Base-by-base conservation (phyloP, 495 filamentous ascomycete species). In the Cudoniella acicularis region DNA sequence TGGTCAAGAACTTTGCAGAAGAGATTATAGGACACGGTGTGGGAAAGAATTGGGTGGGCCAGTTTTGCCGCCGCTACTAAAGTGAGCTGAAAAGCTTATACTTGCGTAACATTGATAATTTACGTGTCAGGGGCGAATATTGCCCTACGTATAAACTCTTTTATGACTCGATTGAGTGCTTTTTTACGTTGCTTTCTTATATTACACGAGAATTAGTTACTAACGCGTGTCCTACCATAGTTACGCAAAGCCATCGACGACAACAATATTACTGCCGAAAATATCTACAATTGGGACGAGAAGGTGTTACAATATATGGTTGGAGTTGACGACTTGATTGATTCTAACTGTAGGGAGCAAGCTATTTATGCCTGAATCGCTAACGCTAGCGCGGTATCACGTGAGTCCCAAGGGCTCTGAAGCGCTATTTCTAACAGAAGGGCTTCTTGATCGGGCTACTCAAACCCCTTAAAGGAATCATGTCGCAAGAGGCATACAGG, bases 381-480 rank as follows among this genome's bases (percentile, higher is more conserved):
- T n/a, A n/a, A n/a, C n/a, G n/a, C n/a, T n/a, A n/a, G n/a, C n/a
- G n/a, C n/a, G n/a, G n/a, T n/a, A n/a, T n/a, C n/a, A n/a, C n/a
- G n/a, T n/a, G n/a, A n/a, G n/a, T n/a, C n/a, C n/a, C n/a, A n/a
- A n/a, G n/a, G n/a, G n/a, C n/a, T n/a, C n/a, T n/a, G n/a, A n/a
- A n/a, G n/a, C n/a, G n/a, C n/a, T n/a, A n/a, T n/a, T n/a, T n/a
- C n/a, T n/a, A n/a, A n/a, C n/a, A n/a, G n/a, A 60, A 53, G 21
- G 57, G 57, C 6, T 60, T 60, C 41, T 23, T 60, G 3, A 53
- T 54, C 24, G 50, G 57, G 3, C 2, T 60, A 20, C 65, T 67
- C 30, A 8, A 8, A 8, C 17, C 57, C 23, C 47, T 52, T 17
- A 63, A 67, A 57, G 62, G 72, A 54, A 46, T 71, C 56, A 74